phyloP scores from a whole-genome alignment of 208 protist species.

The Trypanosoma boissoni region DNA sequence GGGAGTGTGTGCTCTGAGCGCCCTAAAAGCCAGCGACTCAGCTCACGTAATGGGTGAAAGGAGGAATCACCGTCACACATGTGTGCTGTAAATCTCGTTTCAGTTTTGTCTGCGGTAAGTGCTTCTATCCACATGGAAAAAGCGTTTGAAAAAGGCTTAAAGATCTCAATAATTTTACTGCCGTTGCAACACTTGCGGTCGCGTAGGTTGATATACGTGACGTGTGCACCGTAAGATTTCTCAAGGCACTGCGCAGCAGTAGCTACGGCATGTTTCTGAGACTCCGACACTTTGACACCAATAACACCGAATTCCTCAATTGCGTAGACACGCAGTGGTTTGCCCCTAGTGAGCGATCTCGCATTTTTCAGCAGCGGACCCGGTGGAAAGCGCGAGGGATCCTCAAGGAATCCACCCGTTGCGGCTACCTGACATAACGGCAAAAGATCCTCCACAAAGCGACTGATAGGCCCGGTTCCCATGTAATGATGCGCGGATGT shows the following conservation, averaged over 20 bases:
- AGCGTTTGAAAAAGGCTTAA: slow-evolving; percentile 53
- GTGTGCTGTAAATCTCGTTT: slow-evolving; percentile 54
- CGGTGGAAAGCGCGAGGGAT: slow-evolving; percentile 60
- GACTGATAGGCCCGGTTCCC: slow-evolving; percentile 76
- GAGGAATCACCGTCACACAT: slow-evolving; percentile 49
- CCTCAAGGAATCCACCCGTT: slow-evolving; percentile 69
- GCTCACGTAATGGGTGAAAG: slow-evolving; percentile 32
- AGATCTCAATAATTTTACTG: slow-evolving; percentile 45
- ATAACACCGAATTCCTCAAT: slow-evolving; percentile 74
- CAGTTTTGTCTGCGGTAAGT: slow-evolving; percentile 57
- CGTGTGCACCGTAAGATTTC: slow-evolving; percentile 49
- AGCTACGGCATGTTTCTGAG: slow-evolving; percentile 58
- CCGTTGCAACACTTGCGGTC: slow-evolving; percentile 54
- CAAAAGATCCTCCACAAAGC: slow-evolving; percentile 83
- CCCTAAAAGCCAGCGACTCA: slow-evolving; percentile 54
- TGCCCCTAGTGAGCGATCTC: slow-evolving; percentile 23
- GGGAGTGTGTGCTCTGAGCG: slow-evolving; percentile 73
- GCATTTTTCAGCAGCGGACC: slow-evolving; percentile 52
- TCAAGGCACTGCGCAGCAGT: slow-evolving; percentile 51
- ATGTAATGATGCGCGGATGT: slow-evolving; percentile 81
- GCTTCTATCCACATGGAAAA: slow-evolving; percentile 67
- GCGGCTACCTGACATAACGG: slow-evolving; percentile 70
- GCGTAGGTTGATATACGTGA: slow-evolving; percentile 73
- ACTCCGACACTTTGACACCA: slow-evolving; percentile 42
- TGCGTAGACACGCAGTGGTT: slow-evolving; percentile 63